Evolutionary conservation across 192 early-diverging fungal genomes (phyloP), one percentile per base, ranked within the genome.

Genomic region (Backusella sp.): DNA sequence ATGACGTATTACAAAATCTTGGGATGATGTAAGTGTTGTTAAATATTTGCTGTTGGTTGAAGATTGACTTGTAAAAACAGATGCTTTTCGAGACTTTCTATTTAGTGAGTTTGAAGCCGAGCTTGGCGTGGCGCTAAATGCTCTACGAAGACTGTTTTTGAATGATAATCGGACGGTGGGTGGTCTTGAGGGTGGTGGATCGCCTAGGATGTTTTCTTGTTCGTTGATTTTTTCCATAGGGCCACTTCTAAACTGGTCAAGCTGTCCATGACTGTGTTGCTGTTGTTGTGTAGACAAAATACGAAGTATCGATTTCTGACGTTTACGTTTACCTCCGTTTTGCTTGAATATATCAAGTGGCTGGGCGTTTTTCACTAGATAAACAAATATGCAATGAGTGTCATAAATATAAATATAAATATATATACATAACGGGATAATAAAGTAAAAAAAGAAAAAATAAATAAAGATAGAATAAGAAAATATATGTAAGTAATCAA

Each of bases 1-100:
- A 70, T 96, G 95, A 66, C 93, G 91, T 26, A 94, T 91, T 39
- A 91, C 90, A 80, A 96, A 91, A 52, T 90, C 86, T 72, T 94
- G 92, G 11, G 95, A 81, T 14, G 92, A 91, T 19, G 88, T 87
- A 26, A 94, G 73, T 68, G 93, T 92, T 17, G 84, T 79, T 21
- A 92, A 68, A 69, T 87, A 91, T 70, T 9, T 49, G 21, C 49
- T 56, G 35, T 65, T 68, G 28, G 56, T 62, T 70, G 32, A 36
- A 28, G 41, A 26, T 30, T 71, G 14, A 15, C 28, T 19, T 1
- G 70, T 71, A 12, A 71, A 30, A 15, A 71, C 41, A 4, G 70
- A 71, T 6, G 28, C 44, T 19, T 41, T 28, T 34, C 70, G n/a
- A 6, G 39, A 23, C 26, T 49, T 71, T 23, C 26, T 71, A 6